Evolutionary conservation across 2,329 filamentous ascomycete species (phyloP), one percentile per base, ranked within the genome.

Genomic region (Metarhizium album): DNA sequence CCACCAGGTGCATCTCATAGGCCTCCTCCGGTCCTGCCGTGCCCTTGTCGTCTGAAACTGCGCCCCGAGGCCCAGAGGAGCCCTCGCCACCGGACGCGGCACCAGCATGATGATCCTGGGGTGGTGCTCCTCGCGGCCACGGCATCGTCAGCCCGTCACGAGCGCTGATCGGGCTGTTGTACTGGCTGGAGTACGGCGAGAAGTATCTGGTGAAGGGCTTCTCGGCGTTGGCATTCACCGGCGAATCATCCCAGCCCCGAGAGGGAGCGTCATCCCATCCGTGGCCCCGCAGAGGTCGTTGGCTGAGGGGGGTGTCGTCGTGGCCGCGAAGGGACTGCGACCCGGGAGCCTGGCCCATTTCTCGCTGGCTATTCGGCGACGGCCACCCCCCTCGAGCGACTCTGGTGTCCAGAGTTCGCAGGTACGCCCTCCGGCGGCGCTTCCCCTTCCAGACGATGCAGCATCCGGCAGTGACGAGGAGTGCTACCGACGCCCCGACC

Each of bases 161-260:
- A 0, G 66, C 73, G 49, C 70, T 76, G 53, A 79, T 69, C 1
- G 80, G 80, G 58, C 78, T 82, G 62, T 70, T 79, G 64, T 74
- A 82, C 53, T 80, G 76, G 40, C 78, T 80, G 20, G 70, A 72
- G 59, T 83, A 83, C 0, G 80, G 80, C 3, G 78, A 81, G 55
- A 80, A 74, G 63, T 82, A 79, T 6, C 69, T 71, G 1, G 69
- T 65, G 54, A 68, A 71, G 0, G 58, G 53, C 53, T 64, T 65
- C 45, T 73, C 70, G 2, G 69, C 68, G 42, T 60, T 61, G 2
- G 67, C 68, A 45, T 72, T 76, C 51, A 73, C 56, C 0, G 72
- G 79, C 24, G 73, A 79, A 54, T 78, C 74, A 23, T 75, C 73
- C 76, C 78, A 81, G 29, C 71, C 68, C 33, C 59, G 66, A 9